These are phyloP conservation scores for Persicaria maculosa DNA, from an alignment of 148 eudicot genomes.

Conservation along the genomic window DNA sequence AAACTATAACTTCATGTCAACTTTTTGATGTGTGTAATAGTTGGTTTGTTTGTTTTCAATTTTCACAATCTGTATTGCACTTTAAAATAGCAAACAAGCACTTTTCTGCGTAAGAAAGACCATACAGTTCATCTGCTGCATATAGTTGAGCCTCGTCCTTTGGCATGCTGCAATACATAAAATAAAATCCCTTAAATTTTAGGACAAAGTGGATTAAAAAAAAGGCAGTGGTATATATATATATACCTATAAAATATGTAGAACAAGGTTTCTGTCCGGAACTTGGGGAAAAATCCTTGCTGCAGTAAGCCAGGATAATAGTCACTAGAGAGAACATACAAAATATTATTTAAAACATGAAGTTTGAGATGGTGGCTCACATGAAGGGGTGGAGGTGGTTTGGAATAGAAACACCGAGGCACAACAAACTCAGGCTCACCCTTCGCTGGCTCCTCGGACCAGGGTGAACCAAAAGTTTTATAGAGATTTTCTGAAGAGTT, in stretches of 20 bases:
- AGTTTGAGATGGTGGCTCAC: conserved; percentile 34
- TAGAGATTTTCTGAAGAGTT: conserved; percentile 76
- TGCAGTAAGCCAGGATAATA: conserved; percentile 36
- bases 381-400: conserved; percentile 61
- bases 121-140: conserved; percentile 93
- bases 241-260: conserved; percentile 75
- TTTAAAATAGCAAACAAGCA: not conserved
- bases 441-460: conserved; percentile 95
- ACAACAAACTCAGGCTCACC: conserved; percentile 80
- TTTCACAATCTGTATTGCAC: too few species aligned
- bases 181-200: conserved; percentile 10
- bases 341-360: not conserved
- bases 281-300: conserved; percentile 75
- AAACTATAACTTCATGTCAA: not conserved
- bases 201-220: not conserved
- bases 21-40: not conserved
- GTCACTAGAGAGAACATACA: conserved; percentile 10
- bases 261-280: conserved; percentile 60
- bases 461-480: conserved; percentile 81
- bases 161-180: conserved; percentile 72
- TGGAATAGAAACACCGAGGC: conserved; percentile 75
- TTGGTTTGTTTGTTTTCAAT: too few species aligned
- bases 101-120: conserved; percentile 5
- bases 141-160: conserved; percentile 83
- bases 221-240: not conserved